A percentile compares a stretch with the other conserved stretches of the same genome.
phyloP scores from a whole-genome alignment of 345 rosid species.

The Xanthoceras sorbifolium region DNA sequence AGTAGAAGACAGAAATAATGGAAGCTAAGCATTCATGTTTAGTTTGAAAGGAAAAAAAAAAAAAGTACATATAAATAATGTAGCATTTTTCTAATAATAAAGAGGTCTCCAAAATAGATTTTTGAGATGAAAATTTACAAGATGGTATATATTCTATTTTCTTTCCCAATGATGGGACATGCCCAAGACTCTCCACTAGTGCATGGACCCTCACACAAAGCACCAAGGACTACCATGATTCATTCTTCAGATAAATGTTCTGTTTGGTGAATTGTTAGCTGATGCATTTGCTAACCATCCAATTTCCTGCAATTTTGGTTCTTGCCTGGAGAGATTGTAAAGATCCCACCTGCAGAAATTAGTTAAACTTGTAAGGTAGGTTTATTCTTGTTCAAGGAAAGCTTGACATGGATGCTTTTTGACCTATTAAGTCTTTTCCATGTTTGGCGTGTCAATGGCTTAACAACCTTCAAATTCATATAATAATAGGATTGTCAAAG shows the following conservation, averaged over 20 bases:
- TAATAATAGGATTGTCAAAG: neutral
- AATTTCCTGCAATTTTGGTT: conserved; percentile 6
- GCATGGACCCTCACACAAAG: conserved; percentile 42
- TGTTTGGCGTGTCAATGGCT: conserved; percentile 23
- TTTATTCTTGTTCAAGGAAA: conserved; percentile 11
- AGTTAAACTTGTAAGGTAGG: neutral
- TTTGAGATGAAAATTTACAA: conserved; percentile 33
- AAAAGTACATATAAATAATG: conserved; percentile 20
- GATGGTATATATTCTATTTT: conserved; percentile 32
- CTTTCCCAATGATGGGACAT: conserved; percentile 42
- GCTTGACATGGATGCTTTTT: neutral
- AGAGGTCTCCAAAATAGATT: conserved; percentile 19
- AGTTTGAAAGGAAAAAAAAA: conserved; percentile 6
- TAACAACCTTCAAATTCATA: conserved; percentile 14
- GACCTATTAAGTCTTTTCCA: conserved; percentile 3
- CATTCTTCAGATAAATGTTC: conserved; percentile 13
- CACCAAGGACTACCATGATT: conserved; percentile 27
- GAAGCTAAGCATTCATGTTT: conserved; percentile 14
- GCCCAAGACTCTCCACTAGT: conserved; percentile 45
- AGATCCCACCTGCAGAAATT: neutral
- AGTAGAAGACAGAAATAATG: conserved; percentile 2
- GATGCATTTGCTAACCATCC: neutral
- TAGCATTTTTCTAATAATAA: conserved; percentile 19
- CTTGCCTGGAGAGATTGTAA: neutral
- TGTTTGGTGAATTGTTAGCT: conserved; percentile 15